These are phyloP conservation scores for Epichloe scottii DNA, from an alignment of 2,329 filamentous ascomycete genomes.

Conservation along the genomic window DNA sequence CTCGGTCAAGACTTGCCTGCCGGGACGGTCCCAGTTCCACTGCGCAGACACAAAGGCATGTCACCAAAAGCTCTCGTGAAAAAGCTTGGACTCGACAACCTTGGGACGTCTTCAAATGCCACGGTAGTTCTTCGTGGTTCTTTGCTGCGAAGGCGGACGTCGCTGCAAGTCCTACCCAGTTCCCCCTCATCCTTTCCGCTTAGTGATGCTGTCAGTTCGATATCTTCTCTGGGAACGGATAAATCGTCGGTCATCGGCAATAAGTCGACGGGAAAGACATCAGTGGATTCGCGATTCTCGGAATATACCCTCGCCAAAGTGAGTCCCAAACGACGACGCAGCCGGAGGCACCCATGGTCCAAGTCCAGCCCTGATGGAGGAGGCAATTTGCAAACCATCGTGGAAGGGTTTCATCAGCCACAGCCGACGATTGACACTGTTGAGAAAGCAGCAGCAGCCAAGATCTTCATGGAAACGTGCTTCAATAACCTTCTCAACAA, in stretches of 20 bases:
- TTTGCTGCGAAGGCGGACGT: constrained; percentile 12
- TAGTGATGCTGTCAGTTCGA: constrained; percentile 12
- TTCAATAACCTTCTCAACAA: constrained; percentile 58
- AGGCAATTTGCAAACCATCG: constrained; percentile 21
- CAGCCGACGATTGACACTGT: constrained; percentile 43
- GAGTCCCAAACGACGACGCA: constrained; percentile 13
- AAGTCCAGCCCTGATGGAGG: constrained; percentile 24
- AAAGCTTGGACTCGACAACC: constrained; percentile 15
- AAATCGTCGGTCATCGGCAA: constrained; percentile 13
- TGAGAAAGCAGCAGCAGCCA: constrained; percentile 68
- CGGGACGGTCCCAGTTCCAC: not conserved
- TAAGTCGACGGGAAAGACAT: constrained; percentile 20
- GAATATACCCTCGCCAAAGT: constrained; percentile 11
- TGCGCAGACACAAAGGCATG: constrained; percentile 9
- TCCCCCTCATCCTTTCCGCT: constrained; percentile 9
- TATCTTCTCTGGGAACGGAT: constrained; percentile 16
- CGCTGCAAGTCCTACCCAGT: constrained; percentile 13
- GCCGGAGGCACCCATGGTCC: constrained; percentile 22
- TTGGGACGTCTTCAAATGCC: constrained; percentile 14
- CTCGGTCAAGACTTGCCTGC: not conserved
- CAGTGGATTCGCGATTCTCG: constrained; percentile 20
- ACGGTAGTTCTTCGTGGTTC: constrained; percentile 17
- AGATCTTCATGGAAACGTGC: constrained; percentile 75
- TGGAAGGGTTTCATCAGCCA: constrained; percentile 15
- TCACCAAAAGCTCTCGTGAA: constrained; percentile 14